phyloP scores from a whole-genome alignment of 768 basidiomycete species.

The Suillus subalutaceus region DNA sequence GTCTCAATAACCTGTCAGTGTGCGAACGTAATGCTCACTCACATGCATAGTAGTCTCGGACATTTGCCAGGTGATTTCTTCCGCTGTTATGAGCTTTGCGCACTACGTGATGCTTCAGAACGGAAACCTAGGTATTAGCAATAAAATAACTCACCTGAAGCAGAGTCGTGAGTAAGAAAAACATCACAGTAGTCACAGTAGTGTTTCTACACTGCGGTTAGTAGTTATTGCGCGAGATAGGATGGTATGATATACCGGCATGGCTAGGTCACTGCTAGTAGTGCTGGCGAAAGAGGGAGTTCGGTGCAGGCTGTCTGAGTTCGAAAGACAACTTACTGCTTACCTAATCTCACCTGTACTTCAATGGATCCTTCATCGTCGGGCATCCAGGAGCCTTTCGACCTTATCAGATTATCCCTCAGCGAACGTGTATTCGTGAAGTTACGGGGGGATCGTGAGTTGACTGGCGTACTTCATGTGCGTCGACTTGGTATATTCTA shows the following conservation, averaged over 20 bases:
- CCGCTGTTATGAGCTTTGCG: slow-evolving; percentile 99
- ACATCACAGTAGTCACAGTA: slow-evolving; percentile 96
- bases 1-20: slow-evolving; percentile 12
- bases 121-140: background rate
- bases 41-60: slow-evolving; percentile 98
- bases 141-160: slow-evolving; percentile 63
- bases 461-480: slow-evolving; percentile 92
- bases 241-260: slow-evolving; percentile 60
- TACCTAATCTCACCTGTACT: slow-evolving; percentile 27
- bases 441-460: slow-evolving; percentile 89
- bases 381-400: slow-evolving; percentile 94
- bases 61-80: slow-evolving; percentile 94
- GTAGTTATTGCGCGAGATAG: background rate
- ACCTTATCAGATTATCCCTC: slow-evolving; percentile 93
- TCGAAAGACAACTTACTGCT: slow-evolving; percentile 28
- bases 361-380: slow-evolving; percentile 72
- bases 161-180: slow-evolving; percentile 91
- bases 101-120: slow-evolving; percentile 49
- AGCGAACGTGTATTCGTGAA: slow-evolving; percentile 99
- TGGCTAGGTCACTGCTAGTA: slow-evolving; percentile 28
- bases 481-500: slow-evolving; percentile 30
- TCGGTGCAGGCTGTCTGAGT: slow-evolving; percentile 26
- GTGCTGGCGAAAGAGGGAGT: slow-evolving; percentile 28
- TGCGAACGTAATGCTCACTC: slow-evolving; percentile 24
- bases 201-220: slow-evolving; percentile 65